Conservation (phyloP, 1,139 yeast species). For the Zygosaccharomyces pseudobailii region DNA sequence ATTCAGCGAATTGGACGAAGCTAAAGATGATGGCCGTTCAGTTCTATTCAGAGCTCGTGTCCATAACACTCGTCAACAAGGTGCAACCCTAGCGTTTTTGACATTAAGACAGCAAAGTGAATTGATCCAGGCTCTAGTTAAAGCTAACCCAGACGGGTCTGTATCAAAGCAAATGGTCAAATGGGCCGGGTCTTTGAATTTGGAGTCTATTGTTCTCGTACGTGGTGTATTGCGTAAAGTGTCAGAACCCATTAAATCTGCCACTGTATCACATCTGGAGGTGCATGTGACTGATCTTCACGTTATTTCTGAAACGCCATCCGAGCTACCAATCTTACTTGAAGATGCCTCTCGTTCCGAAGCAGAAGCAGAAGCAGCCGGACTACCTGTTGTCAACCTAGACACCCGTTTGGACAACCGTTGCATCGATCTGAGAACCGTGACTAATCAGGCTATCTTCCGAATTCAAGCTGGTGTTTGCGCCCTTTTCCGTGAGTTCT, state of each 20-base stretch:
- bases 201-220: conserved; percentile 89
- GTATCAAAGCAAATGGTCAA: conserved; percentile 94
- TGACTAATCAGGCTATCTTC: conserved; percentile 96
- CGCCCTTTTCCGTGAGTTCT: conserved; percentile 82
- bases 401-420: conserved; percentile 95
- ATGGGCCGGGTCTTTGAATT: conserved; percentile 82
- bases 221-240: conserved; percentile 81
- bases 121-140: conserved; percentile 78
- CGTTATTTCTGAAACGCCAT: conserved; percentile 84
- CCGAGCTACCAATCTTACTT: conserved; percentile 84
- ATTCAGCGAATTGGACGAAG: conserved; percentile 48
- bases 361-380: conserved; percentile 87
- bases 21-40: conserved; percentile 68
- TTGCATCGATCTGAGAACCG: conserved; percentile 93
- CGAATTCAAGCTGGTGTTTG: conserved; percentile 89
- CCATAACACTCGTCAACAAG: conserved; percentile 90
- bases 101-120: conserved; percentile 86
- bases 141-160: conserved; percentile 47
- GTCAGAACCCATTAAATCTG: conserved; percentile 81
- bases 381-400: conserved; percentile 88
- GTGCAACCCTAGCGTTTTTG: conserved; percentile 88
- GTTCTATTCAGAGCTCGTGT: conserved; percentile 90
- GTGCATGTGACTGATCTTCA: conserved; percentile 67
- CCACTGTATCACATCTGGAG: conserved; percentile 89
- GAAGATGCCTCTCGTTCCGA: conserved; percentile 97